Evolutionary conservation across 2,329 filamentous ascomycete genomes (phyloP).

Genomic region (Diaporthe destruens): DNA sequence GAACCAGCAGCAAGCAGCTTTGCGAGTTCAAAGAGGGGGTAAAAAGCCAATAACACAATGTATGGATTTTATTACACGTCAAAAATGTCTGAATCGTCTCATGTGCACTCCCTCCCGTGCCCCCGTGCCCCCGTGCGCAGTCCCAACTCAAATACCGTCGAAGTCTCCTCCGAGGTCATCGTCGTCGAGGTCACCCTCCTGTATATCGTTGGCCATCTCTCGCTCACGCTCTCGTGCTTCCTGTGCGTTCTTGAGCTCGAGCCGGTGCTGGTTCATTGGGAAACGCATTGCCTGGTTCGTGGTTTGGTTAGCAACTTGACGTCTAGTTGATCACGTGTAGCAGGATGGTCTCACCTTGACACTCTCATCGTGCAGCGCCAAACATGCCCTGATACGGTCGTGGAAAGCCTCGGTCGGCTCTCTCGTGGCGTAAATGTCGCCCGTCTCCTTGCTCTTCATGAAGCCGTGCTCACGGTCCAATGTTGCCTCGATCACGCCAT

Average conservation of each 20-base stretch:
- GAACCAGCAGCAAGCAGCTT: constrained; percentile 17
- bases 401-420: constrained; percentile 98
- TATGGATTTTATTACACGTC: constrained; percentile 39
- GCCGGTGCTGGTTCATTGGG: constrained; percentile 98
- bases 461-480: constrained; percentile 94
- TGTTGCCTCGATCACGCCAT: constrained; percentile 96
- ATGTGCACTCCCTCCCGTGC: constrained; percentile 16
- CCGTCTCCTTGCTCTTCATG: constrained; percentile 98
- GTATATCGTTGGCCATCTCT: constrained; percentile 98
- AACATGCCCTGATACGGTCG: constrained; percentile 91
- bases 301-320: constrained; percentile 42
- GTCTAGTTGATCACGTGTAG: background rate
- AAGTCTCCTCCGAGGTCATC: constrained; percentile 97
- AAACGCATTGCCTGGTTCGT: constrained; percentile 88
- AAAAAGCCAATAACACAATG: constrained; percentile 32
- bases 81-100: constrained; percentile 29
- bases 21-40: constrained; percentile 5
- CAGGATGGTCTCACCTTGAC: constrained; percentile 80
- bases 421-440: constrained; percentile 94
- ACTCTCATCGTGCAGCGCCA: constrained; percentile 95
- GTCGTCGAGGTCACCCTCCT: constrained; percentile 96
- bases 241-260: constrained; percentile 97
- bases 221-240: constrained; percentile 97
- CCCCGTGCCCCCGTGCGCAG: too few species aligned
- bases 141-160: constrained; percentile 82